Percentiles rank a stretch among this genome's conserved stretches.
phyloP scores from a whole-genome alignment of 345 rosid genomes.

The Arabidopsis arenosa region DNA sequence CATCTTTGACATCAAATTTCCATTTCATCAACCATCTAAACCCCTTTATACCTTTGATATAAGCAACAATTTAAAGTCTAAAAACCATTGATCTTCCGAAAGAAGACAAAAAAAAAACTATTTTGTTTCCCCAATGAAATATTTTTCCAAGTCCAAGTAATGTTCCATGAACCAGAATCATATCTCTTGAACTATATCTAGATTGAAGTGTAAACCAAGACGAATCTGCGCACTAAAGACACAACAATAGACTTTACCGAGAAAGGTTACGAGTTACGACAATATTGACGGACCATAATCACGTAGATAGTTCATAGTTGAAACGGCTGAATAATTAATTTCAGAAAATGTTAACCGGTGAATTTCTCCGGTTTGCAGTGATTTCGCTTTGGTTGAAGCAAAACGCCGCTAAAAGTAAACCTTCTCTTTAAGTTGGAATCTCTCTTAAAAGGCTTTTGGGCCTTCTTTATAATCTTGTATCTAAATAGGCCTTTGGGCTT shows the following conservation, averaged over 20 bases:
- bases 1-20: slow-evolving; percentile 30
- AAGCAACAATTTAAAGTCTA: slow-evolving; percentile 17
- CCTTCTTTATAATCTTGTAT: background rate
- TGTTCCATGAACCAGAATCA: no score
- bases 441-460: slow-evolving; percentile 2
- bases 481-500: slow-evolving; percentile 3
- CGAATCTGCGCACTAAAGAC: background rate
- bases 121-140: background rate
- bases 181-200: background rate
- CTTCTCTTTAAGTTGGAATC: background rate
- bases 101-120: background rate
- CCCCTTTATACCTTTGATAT: background rate
- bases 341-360: background rate
- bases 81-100: slow-evolving; percentile 14
- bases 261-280: background rate
- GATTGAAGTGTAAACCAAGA: background rate
- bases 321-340: background rate
- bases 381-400: background rate
- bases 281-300: background rate
- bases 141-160: no score
- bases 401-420: background rate
- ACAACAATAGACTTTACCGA: background rate
- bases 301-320: background rate
- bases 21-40: background rate
- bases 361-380: background rate